Percentiles rank a stretch among this genome's conserved stretches.
Conservation (phyloP, 306 rosid species). For the Lotus japonicus region DNA sequence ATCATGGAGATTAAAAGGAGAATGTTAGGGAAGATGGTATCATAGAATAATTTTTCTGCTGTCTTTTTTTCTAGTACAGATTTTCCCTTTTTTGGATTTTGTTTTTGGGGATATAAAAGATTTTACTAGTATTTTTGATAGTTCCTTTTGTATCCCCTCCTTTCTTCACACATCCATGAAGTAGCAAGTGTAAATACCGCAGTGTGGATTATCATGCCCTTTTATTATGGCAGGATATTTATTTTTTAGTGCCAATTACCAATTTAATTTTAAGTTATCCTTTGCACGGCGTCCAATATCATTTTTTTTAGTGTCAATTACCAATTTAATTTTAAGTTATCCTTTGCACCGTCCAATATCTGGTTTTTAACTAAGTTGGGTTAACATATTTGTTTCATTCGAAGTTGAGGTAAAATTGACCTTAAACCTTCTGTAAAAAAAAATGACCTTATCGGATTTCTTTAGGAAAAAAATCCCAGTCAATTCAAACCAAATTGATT, state of each 20-base stretch:
- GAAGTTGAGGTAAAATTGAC: too few relatives aligned
- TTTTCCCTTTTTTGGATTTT: not conserved
- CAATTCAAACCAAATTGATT: too few relatives aligned
- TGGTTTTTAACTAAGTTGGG: too few relatives aligned
- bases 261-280: not conserved
- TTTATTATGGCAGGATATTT: not conserved
- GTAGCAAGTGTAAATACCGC: constrained; percentile 20
- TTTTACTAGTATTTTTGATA: constrained; percentile 24
- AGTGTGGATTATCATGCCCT: not conserved
- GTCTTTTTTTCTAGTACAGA: not conserved
- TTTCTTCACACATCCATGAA: not conserved
- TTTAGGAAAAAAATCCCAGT: too few relatives aligned
- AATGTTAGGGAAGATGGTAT: constrained; percentile 26
- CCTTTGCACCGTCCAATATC: too few relatives aligned
- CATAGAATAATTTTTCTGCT: not conserved
- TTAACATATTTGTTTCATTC: too few relatives aligned
- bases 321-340: too few relatives aligned
- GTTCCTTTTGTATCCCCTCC: not conserved
- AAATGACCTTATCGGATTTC: too few relatives aligned
- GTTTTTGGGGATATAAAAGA: not conserved
- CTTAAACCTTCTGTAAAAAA: too few relatives aligned
- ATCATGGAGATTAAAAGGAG: constrained; percentile 37
- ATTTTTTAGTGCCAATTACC: not conserved
- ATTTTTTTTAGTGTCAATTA: too few relatives aligned
- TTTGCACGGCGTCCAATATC: not conserved